These are phyloP conservation scores for Alternaria incomplexa DNA, from an alignment of 2,329 filamentous ascomycete genomes.

Conservation along the genomic window DNA sequence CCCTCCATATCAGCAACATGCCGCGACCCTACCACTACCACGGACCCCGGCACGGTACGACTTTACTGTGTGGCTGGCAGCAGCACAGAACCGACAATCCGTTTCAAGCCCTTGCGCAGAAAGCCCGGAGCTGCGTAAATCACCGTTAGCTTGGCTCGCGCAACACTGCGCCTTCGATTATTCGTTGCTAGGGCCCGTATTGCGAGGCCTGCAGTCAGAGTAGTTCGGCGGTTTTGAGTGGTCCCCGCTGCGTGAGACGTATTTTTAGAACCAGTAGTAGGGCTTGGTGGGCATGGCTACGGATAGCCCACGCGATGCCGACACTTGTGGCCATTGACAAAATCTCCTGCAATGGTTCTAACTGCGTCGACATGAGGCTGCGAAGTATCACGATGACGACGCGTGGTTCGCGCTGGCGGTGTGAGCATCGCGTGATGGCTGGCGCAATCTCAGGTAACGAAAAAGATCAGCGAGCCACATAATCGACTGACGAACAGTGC, in stretches of 20 bases:
- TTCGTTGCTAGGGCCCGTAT: conserved; percentile 25
- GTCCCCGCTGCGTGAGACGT: conserved; percentile 13
- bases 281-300: background rate
- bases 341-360: conserved; percentile 14
- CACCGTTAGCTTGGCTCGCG: conserved; percentile 28
- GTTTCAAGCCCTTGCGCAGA: conserved; percentile 32
- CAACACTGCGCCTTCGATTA: conserved; percentile 30
- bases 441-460: conserved; percentile 8
- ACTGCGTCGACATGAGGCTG: background rate
- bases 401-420: conserved; percentile 7
- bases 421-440: conserved; percentile 10
- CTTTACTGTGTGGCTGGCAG: conserved; percentile 25
- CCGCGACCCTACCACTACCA: conserved; percentile 16
- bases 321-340: conserved; percentile 23
- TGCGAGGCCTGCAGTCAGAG: conserved; percentile 20
- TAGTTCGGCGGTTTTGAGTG: conserved; percentile 10
- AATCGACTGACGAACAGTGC: conserved; percentile 10
- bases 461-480: conserved; percentile 11
- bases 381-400: conserved; percentile 14
- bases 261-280: conserved; percentile 20
- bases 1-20: conserved; percentile 30
- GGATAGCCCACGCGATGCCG: conserved; percentile 17
- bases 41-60: conserved; percentile 27
- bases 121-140: conserved; percentile 17
- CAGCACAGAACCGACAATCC: conserved; percentile 24